Evolutionary conservation across 495 filamentous ascomycete genomes (phyloP).

Genomic region (Lophiotrema nucula): DNA sequence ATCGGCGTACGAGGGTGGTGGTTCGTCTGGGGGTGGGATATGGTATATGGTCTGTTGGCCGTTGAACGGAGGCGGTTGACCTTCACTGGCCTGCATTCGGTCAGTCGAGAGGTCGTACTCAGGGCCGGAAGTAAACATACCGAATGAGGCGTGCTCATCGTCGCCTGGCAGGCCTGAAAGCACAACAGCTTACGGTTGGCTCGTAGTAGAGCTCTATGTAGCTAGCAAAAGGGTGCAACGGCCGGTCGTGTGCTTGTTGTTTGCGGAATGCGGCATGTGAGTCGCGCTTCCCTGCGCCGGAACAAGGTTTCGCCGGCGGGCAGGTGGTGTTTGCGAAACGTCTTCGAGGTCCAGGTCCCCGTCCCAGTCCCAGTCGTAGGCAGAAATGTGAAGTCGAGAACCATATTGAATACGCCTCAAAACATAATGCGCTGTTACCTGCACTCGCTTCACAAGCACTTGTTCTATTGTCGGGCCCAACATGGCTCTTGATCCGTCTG

Average conservation of each 20-base stretch:
- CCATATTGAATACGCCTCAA: neutral
- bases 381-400: no score
- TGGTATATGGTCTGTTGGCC: slow-evolving; percentile 6
- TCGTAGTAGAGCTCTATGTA: no score
- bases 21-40: slow-evolving; percentile 20
- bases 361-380: slow-evolving; percentile 1
- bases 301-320: neutral
- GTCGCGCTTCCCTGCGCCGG: neutral
- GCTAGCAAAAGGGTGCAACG: no score
- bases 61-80: neutral
- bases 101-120: slow-evolving; percentile 1
- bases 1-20: slow-evolving; percentile 29
- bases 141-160: slow-evolving; percentile 7
- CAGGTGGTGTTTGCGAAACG: slow-evolving; percentile 7
- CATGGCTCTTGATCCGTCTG: slow-evolving; percentile 40
- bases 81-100: slow-evolving; percentile 3
- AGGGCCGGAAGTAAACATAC: neutral
- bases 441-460: slow-evolving; percentile 1
- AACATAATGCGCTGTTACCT: slow-evolving; percentile 25
- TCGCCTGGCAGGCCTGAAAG: neutral
- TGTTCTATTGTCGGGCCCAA: slow-evolving; percentile 16
- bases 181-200: no score
- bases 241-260: neutral
- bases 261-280: neutral
- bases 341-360: slow-evolving; percentile 3